phyloP scores from a whole-genome alignment of 1,284 basidiomycete genomes.

The Sporisorium reilianum region DNA sequence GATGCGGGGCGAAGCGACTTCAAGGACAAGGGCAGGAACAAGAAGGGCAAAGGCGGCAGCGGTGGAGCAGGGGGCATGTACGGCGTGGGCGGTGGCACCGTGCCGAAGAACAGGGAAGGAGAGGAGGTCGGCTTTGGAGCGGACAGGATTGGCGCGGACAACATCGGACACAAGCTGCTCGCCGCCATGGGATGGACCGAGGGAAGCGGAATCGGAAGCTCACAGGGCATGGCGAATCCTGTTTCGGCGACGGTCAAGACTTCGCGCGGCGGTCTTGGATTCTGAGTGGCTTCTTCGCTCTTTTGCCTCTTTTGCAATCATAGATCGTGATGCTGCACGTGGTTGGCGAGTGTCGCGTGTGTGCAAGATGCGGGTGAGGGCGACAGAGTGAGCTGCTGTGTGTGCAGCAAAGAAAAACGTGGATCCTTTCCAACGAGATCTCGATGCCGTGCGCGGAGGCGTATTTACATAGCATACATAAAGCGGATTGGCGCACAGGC shows the following conservation, averaged over 20 bases:
- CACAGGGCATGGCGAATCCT: slow-evolving; percentile 62
- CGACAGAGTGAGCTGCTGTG: not conserved
- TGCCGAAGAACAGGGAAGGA: slow-evolving; percentile 63
- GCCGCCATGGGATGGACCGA: slow-evolving; percentile 67
- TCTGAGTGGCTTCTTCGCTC: slow-evolving; percentile 15
- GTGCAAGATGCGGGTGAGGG: too few relatives aligned
- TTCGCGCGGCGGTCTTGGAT: slow-evolving; percentile 61
- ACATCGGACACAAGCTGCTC: slow-evolving; percentile 66
- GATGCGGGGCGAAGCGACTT: slow-evolving; percentile 40
- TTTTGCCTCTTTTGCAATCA: not conserved
- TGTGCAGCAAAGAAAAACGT: too few relatives aligned
- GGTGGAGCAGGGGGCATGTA: slow-evolving; percentile 26
- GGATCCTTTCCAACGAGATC: not conserved
- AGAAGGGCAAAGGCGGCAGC: slow-evolving; percentile 27
- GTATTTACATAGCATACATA: not conserved
- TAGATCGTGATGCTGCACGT: not conserved
- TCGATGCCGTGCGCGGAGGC: too few relatives aligned
- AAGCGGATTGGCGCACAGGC: too few relatives aligned
- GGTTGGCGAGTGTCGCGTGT: not conserved
- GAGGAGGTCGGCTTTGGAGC: slow-evolving; percentile 65
- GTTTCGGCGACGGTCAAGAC: slow-evolving; percentile 66
- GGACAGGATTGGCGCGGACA: slow-evolving; percentile 64
- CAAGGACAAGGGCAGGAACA: slow-evolving; percentile 27
- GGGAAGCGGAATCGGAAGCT: slow-evolving; percentile 62
- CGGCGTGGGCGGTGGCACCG: slow-evolving; percentile 43